Evolutionary conservation across 495 filamentous ascomycete genomes (phyloP), one percentile per base, ranked within the genome.

Genomic region (Halenospora varia): DNA sequence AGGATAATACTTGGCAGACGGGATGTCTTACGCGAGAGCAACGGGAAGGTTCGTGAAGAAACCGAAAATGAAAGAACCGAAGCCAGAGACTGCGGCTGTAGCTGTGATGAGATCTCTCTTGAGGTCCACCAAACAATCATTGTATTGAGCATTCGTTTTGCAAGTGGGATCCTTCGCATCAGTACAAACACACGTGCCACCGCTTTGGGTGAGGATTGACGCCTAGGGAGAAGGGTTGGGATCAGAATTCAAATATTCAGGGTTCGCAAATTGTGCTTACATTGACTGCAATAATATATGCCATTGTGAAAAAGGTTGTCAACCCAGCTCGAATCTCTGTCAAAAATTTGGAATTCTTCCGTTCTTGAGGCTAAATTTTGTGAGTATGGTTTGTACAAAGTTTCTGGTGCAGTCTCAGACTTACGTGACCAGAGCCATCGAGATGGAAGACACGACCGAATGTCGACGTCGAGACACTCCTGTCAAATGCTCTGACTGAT

Each of bases 251-350:
- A n/a, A n/a, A n/a, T n/a, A n/a, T n/a, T n/a, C 24, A 26, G 11
- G 17, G 26, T 11, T 19, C 1, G n/a, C n/a, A n/a, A 23, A 47
- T n/a, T n/a, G n/a, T 9, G 53, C 56, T 11, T 24, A 77, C 77
- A 60, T 82, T 79, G 60, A 81, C 73, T 62, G 85, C 77, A 44
- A 89, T 86, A 56, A 88, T 88, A 70, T 89, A 93, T 42, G 88
- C 85, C 89, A 93, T 92, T 17, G 88, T 88, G 62, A 89, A 88
- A 69, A 92, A 92, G 22, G 89, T 93, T 35, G 89, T 89, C 29
- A 93, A 69, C 11, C 88, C 89, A n/a, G 88, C 89, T 23, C 88
- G 84, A 50, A 93, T 71, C 67, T 93, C 88, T 13, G 84, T 88
- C 57, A 87, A 83, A 72, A 93, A 90, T 62, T 73, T 80, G 19